These are phyloP conservation scores for Zizania palustris DNA, from an alignment of 202 grass and related monocot genomes.

Conservation along the genomic window DNA sequence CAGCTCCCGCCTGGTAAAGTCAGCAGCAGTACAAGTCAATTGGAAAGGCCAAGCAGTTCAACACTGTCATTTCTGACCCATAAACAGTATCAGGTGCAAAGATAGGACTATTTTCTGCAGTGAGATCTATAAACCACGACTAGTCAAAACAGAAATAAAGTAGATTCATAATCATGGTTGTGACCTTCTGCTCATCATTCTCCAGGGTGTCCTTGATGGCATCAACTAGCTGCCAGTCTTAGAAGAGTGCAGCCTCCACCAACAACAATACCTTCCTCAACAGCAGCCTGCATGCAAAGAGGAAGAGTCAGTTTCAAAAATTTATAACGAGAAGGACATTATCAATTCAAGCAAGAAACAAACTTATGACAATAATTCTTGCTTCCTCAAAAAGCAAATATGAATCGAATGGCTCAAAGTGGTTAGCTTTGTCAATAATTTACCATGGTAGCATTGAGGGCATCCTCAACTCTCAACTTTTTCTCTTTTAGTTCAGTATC, in stretches of 20 bases:
- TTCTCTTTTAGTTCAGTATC: slow-evolving; percentile 98
- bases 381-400: slow-evolving; percentile 13
- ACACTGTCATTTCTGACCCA: slow-evolving; percentile 9
- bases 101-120: background rate
- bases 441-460: slow-evolving; percentile 96
- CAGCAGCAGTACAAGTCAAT: slow-evolving; percentile 16
- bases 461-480: slow-evolving; percentile 99
- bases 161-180: background rate
- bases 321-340: background rate
- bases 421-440: background rate
- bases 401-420: slow-evolving; percentile 17
- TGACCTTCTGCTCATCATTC: slow-evolving; percentile 96
- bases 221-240: slow-evolving; percentile 86
- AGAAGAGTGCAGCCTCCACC: slow-evolving; percentile 95
- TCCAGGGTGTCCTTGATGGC: slow-evolving; percentile 90
- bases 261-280: slow-evolving; percentile 99
- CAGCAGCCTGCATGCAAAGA: slow-evolving; percentile 66
- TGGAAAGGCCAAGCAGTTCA: slow-evolving; percentile 3
- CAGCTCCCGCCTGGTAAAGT: slow-evolving; percentile 77
- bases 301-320: background rate
- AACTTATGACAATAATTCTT: background rate
- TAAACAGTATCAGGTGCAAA: background rate
- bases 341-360: background rate
- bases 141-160: background rate
- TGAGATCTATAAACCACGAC: background rate